phyloP scores from a whole-genome alignment of 345 rosid species.

The Pistacia vera region DNA sequence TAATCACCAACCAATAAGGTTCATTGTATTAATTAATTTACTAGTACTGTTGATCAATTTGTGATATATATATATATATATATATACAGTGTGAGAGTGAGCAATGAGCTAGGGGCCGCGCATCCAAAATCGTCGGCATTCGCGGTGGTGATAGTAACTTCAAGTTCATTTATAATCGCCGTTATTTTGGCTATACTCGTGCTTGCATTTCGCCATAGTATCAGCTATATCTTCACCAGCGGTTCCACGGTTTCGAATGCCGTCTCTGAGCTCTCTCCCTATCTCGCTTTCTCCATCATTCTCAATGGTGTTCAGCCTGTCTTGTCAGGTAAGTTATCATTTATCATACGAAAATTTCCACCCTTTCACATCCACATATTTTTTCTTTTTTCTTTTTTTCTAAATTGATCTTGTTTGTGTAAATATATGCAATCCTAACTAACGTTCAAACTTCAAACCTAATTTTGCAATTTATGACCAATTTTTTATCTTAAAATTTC shows the following conservation, averaged over 20 bases:
- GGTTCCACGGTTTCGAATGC: constrained; percentile 55
- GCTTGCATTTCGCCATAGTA: constrained; percentile 39
- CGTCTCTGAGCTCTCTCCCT: constrained; percentile 58
- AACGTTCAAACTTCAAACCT: not conserved
- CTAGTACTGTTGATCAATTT: too few relatives aligned
- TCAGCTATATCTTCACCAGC: constrained; percentile 57
- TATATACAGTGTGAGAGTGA: constrained; percentile 51
- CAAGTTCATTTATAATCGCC: constrained; percentile 41
- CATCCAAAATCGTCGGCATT: constrained; percentile 62
- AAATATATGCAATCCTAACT: not conserved
- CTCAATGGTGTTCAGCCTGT: constrained; percentile 76
- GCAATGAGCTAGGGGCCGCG: constrained; percentile 66
- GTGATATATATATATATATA: not conserved
- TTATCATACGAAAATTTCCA: not conserved
- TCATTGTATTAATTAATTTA: not conserved
- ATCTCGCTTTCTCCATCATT: constrained; percentile 48
- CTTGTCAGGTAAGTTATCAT: constrained; percentile 45
- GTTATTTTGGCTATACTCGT: constrained; percentile 38
- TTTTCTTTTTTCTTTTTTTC: too few relatives aligned
- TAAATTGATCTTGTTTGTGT: too few relatives aligned
- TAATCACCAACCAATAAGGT: not conserved
- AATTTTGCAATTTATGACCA: not conserved
- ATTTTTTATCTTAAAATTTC: not conserved
- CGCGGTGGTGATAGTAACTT: constrained; percentile 46
- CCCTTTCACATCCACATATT: too few relatives aligned